Conservation (phyloP, 2,329 filamentous ascomycete species). For the Xenoacremonium recifei region DNA sequence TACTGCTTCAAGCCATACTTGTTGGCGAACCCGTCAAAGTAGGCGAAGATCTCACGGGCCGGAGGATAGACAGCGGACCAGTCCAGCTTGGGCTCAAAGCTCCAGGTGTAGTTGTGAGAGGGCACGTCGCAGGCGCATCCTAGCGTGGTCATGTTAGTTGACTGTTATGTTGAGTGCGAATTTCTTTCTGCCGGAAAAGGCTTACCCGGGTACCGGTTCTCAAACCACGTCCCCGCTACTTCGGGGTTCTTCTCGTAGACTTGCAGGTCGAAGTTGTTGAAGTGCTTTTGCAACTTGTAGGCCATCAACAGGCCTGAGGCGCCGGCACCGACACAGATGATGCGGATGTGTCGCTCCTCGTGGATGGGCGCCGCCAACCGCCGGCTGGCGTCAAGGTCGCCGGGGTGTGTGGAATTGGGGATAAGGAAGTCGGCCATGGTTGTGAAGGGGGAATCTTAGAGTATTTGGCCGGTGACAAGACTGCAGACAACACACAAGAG, state of each 20-base stretch:
- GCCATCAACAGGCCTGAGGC: constrained; percentile 10
- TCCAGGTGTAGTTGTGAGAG: constrained; percentile 50
- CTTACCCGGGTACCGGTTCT: constrained; percentile 53
- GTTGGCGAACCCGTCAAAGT: constrained; percentile 48
- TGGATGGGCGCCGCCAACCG: constrained; percentile 18
- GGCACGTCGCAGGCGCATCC: constrained; percentile 52
- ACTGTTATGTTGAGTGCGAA: background rate
- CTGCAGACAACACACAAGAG: background rate
- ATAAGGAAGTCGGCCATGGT: constrained; percentile 13
- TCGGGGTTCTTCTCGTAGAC: constrained; percentile 57
- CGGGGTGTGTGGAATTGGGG: constrained; percentile 11
- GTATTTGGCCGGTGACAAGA: too few relatives aligned
- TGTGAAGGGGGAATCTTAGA: too few relatives aligned
- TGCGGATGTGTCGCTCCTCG: constrained; percentile 18
- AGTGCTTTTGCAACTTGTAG: constrained; percentile 14
- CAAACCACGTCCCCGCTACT: constrained; percentile 58
- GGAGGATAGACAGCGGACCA: constrained; percentile 59
- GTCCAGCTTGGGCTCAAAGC: constrained; percentile 38
- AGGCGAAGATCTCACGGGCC: constrained; percentile 54
- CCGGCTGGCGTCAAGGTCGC: constrained; percentile 13
- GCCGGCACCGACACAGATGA: constrained; percentile 15
- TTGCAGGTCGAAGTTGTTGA: constrained; percentile 10
- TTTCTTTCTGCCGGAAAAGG: too few relatives aligned
- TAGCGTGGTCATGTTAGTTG: background rate
- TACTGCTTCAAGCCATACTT: constrained; percentile 44